Evolutionary conservation across 1,139 yeast genomes (phyloP), one percentile per base, ranked within the genome.

Genomic region (Yamadazyma epiphylla): DNA sequence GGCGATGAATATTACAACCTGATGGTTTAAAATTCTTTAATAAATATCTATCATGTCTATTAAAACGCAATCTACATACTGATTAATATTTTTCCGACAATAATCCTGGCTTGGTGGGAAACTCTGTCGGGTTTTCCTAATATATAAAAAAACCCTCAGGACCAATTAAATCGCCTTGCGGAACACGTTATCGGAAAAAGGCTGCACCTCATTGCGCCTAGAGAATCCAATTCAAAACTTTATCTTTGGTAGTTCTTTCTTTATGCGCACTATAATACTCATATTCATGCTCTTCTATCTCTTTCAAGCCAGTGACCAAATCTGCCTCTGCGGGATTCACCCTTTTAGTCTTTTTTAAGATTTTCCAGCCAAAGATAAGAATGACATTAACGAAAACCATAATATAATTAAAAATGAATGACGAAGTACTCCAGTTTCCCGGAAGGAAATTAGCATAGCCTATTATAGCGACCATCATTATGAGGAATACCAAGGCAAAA

Each of bases 361-460:
- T 12, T 29, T 58, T 60, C 55, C 62, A 60, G 32, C 46, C 44
- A 13, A 47, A 27, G 25, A 39, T 54, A 13, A 61, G 41, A 1
- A 44, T 47, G 7, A 49, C 15, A 8, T 45, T 28, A 19, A 63
- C 43, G 14, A 66, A 64, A 24, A 64, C 52, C 30, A 55, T 63
- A 28, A 66, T 51, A 39, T 67, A 66, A 38, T 52, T 56, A 50
- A 52, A 64, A 38, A 66, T 54, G 49, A 69, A 69, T 11, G 49
- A 42, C 33, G 60, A 57, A 11, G 55, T 53, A 11, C 51, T 38
- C 54, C 50, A 36, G 3, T 6, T 33, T 15, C 37, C 55, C 5
- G 70, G 70, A 35, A 61, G 31, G 43, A 65, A 61, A 5, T 54
- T 58, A 2, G 57, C 53, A 38, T 58, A 59, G 11, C 72, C 72